phyloP scores from a whole-genome alignment of 2,329 filamentous ascomycete species.

The Huntiella abstrusa region DNA sequence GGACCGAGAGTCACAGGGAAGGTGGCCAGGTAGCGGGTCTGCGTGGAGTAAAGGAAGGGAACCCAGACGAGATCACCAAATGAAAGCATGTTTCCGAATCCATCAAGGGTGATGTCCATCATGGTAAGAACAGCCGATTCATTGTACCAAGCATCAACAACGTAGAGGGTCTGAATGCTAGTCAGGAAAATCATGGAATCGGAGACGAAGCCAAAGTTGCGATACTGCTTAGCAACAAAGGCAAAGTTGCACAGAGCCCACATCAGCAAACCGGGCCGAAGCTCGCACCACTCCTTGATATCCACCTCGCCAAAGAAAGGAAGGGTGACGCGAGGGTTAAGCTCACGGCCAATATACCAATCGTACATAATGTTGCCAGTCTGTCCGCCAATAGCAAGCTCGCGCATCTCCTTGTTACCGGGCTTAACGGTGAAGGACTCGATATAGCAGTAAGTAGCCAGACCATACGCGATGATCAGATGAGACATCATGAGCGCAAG shows the following conservation, averaged over 20 bases:
- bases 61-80: conserved; percentile 91
- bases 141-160: conserved; percentile 70
- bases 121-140: conserved; percentile 80
- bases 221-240: conserved; percentile 76
- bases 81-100: conserved; percentile 85
- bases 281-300: conserved; percentile 75
- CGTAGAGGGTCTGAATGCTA: conserved; percentile 60
- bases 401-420: conserved; percentile 52
- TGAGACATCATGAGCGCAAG: conserved; percentile 70
- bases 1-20: conserved; percentile 66
- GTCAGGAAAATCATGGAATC: conserved; percentile 73
- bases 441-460: conserved; percentile 66
- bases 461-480: conserved; percentile 51
- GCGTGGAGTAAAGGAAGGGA: conserved; percentile 72
- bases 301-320: conserved; percentile 73
- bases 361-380: conserved; percentile 80
- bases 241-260: conserved; percentile 76
- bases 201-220: conserved; percentile 61
- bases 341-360: conserved; percentile 89
- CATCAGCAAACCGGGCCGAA: conserved; percentile 78
- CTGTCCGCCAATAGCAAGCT: conserved; percentile 65
- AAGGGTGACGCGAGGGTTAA: conserved; percentile 69
- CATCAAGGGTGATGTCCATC: conserved; percentile 84
- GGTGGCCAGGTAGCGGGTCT: conserved; percentile 66
- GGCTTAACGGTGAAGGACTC: conserved; percentile 64